Evolutionary conservation across 768 basidiomycete species (phyloP).

Genomic region (Boletus sp.): DNA sequence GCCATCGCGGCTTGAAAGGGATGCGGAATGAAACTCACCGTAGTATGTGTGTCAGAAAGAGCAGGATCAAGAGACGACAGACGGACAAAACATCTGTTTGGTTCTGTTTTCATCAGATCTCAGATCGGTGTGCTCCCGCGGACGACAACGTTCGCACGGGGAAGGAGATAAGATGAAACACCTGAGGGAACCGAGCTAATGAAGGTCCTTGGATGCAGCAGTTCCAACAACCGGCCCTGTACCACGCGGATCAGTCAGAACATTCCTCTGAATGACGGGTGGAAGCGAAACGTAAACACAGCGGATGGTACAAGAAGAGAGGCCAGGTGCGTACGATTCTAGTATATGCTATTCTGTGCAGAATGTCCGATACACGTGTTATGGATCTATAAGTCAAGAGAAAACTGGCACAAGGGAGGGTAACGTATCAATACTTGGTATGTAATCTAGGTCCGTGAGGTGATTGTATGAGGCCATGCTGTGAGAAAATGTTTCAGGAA

Average conservation of each 20-base stretch:
- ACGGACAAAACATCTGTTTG: constrained; percentile 9
- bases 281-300: constrained; percentile 6
- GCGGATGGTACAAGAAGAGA: constrained; percentile 18
- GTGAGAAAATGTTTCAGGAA: constrained; percentile 1
- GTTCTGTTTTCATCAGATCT: constrained; percentile 10
- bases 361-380: constrained; percentile 10
- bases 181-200: constrained; percentile 1
- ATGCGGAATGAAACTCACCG: constrained; percentile 6
- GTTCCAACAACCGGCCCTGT: not conserved
- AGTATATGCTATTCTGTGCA: constrained; percentile 8
- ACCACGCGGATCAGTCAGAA: not conserved
- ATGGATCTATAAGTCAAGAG: constrained; percentile 14
- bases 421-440: constrained; percentile 7
- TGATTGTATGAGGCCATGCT: constrained; percentile 11
- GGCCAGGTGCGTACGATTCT: constrained; percentile 14
- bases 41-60: no score
- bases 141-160: not conserved
- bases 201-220: not conserved
- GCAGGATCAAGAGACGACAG: not conserved
- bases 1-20: not conserved
- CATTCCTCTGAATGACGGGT: constrained; percentile 6
- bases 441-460: constrained; percentile 10
- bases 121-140: not conserved
- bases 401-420: not conserved
- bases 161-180: constrained; percentile 7